Evolutionary conservation across 176 grass and related monocot species (phyloP).

Genomic region (Oryza punctata): DNA sequence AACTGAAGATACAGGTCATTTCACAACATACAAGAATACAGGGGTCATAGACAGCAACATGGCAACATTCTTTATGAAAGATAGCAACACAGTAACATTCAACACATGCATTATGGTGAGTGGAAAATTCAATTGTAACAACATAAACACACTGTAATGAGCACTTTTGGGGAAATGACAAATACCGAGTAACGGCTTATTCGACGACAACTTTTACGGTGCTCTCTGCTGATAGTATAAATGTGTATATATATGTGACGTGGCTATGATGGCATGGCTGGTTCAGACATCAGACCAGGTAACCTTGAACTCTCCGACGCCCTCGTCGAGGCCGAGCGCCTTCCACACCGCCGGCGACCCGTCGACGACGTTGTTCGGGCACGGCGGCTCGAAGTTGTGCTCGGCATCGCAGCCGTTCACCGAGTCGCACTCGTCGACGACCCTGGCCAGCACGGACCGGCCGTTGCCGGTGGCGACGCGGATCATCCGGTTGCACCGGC

Average conservation of each 20-base stretch:
- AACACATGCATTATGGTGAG: neutral
- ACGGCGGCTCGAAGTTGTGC: conserved; percentile 68
- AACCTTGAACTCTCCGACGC: conserved; percentile 13
- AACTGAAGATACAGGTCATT: too few relatives aligned
- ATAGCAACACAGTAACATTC: neutral
- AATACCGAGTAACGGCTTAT: conserved; percentile 23
- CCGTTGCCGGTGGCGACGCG: conserved; percentile 48
- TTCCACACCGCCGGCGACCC: conserved; percentile 49
- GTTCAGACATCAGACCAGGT: conserved; percentile 44
- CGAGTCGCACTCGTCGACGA: conserved; percentile 73
- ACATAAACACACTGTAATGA: neutral
- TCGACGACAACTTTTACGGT: neutral
- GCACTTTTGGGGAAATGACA: neutral
- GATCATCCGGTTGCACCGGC: conserved; percentile 46
- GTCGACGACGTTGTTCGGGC: conserved; percentile 47
- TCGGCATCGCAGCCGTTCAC: conserved; percentile 41
- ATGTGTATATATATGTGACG: too few relatives aligned
- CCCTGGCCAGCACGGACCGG: conserved; percentile 49
- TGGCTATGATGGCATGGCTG: too few relatives aligned
- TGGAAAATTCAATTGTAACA: neutral
- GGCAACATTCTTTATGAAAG: neutral
- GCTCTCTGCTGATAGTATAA: too few relatives aligned
- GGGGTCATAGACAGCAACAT: neutral
- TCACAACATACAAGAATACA: too few relatives aligned
- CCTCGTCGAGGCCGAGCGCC: conserved; percentile 42